Base-by-base conservation (phyloP, 768 basidiomycete genomes). In the Floccularia luteovirens region DNA sequence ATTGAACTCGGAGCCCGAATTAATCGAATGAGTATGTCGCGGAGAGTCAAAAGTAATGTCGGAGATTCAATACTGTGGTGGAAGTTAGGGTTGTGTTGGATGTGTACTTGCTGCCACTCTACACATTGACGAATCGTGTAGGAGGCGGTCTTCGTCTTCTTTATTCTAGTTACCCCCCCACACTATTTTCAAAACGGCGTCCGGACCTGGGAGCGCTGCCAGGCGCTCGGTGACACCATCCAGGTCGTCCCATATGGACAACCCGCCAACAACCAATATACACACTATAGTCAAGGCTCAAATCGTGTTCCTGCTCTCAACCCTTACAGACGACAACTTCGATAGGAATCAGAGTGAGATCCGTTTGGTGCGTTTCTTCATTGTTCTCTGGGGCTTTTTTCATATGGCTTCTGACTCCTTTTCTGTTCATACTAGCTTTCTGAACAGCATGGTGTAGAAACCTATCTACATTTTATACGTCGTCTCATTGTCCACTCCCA, bases 391-490 rank as follows among this genome's bases (percentile, higher is more conserved):
- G 7, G 38, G 31, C 13, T 11, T 49, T 50, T 46, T 44, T 35
- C 31, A 41, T 46, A 40, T 24, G 45, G 39, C 44, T 40, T 32
- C 28, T 41, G 36, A 45, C 37, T 43, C 36, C n/a, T n/a, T n/a
- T n/a, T n/a, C n/a, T n/a, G n/a, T n/a, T n/a, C n/a, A n/a, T n/a
- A 55, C 35, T 63, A 98, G 94, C 79, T 98, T 54, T 89, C 90
- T 48, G 92, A 97, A 59, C 88, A 92, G 56, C 91, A 98, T 74
- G 92, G 93, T 43, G 75, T 91, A 53, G 93, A 96, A 64, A 96
- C 92, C 43, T 96, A 97, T 66, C 77, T 91, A 47, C 93, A 99
- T 64, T 96, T 96, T 69, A 89, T 99, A 50, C 89, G 93, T 46
- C 85, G 94, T 47, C 84, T 96, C 62, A 89, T 97, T 56, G 79